Conservation (phyloP, 371 early-diverging fungal genomes). For the Zychaea mexicana region DNA sequence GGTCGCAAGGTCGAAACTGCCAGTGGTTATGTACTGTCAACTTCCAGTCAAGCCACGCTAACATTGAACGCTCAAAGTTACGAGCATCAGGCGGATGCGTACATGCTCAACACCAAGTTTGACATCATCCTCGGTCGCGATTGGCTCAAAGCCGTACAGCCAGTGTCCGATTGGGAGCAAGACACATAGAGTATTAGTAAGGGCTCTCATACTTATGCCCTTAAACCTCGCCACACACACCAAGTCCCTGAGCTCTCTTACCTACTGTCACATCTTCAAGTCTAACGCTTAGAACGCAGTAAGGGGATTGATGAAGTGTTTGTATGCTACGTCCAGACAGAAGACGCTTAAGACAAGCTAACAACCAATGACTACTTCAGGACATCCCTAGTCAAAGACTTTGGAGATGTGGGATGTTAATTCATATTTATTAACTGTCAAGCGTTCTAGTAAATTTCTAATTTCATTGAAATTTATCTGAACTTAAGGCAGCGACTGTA, state of each 20-base stretch:
- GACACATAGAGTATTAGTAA: too few species aligned
- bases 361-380: not conserved
- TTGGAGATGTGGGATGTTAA: slow-evolving; percentile 4
- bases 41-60: not conserved
- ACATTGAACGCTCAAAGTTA: not conserved
- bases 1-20: too few species aligned
- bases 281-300: not conserved
- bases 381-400: not conserved
- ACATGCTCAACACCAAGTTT: slow-evolving; percentile 6
- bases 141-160: too few species aligned
- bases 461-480: too few species aligned
- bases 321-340: not conserved
- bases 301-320: not conserved
- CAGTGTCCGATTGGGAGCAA: too few species aligned
- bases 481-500: too few species aligned
- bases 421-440: too few species aligned
- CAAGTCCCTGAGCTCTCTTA: not conserved
- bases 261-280: not conserved
- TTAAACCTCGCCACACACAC: too few species aligned
- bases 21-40: too few species aligned
- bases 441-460: too few species aligned
- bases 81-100: not conserved
- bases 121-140: not conserved
- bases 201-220: too few species aligned
- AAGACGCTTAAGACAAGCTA: not conserved